These are phyloP conservation scores for Aspergillus calidoustus DNA, from an alignment of 2,329 filamentous ascomycete species.

Conservation along the genomic window DNA sequence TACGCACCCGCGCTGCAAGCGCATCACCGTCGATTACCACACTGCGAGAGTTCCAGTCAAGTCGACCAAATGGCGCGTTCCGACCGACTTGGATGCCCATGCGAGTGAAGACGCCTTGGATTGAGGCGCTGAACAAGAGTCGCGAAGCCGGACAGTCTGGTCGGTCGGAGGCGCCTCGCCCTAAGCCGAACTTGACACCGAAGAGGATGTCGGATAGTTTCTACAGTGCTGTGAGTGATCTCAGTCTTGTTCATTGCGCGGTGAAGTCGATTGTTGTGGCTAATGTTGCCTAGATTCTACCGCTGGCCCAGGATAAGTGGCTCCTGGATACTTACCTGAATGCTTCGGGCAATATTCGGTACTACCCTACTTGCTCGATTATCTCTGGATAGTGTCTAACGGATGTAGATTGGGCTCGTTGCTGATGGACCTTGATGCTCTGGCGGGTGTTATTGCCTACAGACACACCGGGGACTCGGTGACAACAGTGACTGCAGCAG, in stretches of 20 bases:
- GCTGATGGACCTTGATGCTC: slow-evolving; percentile 79
- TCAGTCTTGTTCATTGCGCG: background rate
- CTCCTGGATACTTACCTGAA: slow-evolving; percentile 79
- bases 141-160: slow-evolving; percentile 45
- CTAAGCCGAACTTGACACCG: slow-evolving; percentile 63
- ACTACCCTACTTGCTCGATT: slow-evolving; percentile 15
- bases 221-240: slow-evolving; percentile 63
- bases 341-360: slow-evolving; percentile 73
- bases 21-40: slow-evolving; percentile 15
- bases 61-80: slow-evolving; percentile 30
- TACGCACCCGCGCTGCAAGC: slow-evolving; percentile 13
- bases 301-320: slow-evolving; percentile 75
- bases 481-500: slow-evolving; percentile 67
- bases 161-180: slow-evolving; percentile 26
- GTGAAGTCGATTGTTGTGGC: slow-evolving; percentile 5
- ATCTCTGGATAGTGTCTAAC: slow-evolving; percentile 2
- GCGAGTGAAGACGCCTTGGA: slow-evolving; percentile 69
- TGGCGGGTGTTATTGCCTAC: slow-evolving; percentile 77
- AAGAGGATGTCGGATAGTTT: slow-evolving; percentile 75
- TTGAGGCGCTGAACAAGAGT: slow-evolving; percentile 65
- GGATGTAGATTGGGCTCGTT: slow-evolving; percentile 65
- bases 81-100: slow-evolving; percentile 55
- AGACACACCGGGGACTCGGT: slow-evolving; percentile 70
- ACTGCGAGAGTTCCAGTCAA: slow-evolving; percentile 35
- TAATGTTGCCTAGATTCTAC: slow-evolving; percentile 58